Conservation (phyloP, 2,329 filamentous ascomycete genomes). For the Exutisphaerella laricina region DNA sequence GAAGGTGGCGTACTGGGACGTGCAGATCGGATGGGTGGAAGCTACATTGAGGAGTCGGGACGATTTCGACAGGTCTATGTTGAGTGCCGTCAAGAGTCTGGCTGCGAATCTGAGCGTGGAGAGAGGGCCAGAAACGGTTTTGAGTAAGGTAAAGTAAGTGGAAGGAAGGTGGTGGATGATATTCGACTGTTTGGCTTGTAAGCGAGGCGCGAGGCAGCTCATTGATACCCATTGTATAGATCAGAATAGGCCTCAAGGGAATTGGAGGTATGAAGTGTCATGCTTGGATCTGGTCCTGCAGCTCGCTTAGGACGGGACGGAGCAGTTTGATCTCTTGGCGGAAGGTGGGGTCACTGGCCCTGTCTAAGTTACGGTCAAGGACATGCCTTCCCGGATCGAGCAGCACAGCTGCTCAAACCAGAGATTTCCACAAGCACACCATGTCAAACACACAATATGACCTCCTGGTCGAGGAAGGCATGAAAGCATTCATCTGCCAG, state of each 20-base stretch:
- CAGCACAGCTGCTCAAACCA: too few relatives aligned
- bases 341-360: too few relatives aligned
- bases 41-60: conserved; percentile 78
- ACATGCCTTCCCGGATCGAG: too few relatives aligned
- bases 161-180: background rate
- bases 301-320: too few relatives aligned
- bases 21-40: conserved; percentile 94
- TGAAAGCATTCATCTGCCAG: conserved; percentile 5
- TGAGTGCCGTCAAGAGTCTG: conserved; percentile 79
- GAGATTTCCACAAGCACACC: too few relatives aligned
- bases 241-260: too few relatives aligned
- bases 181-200: background rate
- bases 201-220: background rate
- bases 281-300: too few relatives aligned
- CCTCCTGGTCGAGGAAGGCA: conserved; percentile 7
- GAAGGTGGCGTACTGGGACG: conserved; percentile 84
- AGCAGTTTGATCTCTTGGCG: too few relatives aligned
- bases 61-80: conserved; percentile 87
- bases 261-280: too few relatives aligned
- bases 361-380: too few relatives aligned
- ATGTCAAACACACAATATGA: too few relatives aligned
- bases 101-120: conserved; percentile 81
- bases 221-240: background rate
- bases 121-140: conserved; percentile 82
- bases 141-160: conserved; percentile 67